Evolutionary conservation across 306 rosid species (phyloP).

Genomic region (Luffa acutangula): DNA sequence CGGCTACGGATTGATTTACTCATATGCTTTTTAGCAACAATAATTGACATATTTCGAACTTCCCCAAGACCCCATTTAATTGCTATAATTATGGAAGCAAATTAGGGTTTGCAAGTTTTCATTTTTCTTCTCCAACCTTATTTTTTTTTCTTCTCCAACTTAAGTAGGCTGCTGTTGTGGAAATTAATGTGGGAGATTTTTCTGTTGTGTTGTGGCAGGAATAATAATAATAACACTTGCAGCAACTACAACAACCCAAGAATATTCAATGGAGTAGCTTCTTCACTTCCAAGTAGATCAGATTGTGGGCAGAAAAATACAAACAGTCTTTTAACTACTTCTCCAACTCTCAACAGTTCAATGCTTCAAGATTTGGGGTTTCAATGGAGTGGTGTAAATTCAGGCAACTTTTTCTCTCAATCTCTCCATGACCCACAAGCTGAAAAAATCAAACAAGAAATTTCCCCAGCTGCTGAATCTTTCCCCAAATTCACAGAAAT

Average conservation of each 20-base stretch:
- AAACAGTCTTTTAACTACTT: slow-evolving; percentile 3
- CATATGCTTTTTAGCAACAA: background rate
- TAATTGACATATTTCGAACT: background rate
- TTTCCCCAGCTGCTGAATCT: slow-evolving; percentile 16
- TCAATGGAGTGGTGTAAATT: slow-evolving; percentile 9
- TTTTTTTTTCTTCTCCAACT: background rate
- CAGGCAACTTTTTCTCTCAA: slow-evolving; percentile 18
- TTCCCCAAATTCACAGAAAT: slow-evolving; percentile 52
- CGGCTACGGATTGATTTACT: background rate
- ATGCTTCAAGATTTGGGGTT: slow-evolving; percentile 38
- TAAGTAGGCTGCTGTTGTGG: background rate
- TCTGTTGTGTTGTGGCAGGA: background rate
- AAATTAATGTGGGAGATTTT: background rate
- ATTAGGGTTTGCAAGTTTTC: background rate
- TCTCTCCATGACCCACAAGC: slow-evolving; percentile 8
- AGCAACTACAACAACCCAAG: background rate
- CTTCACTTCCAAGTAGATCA: background rate
- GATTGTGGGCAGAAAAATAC: slow-evolving; percentile 21
- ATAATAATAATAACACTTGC: background rate
- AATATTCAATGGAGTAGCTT: background rate
- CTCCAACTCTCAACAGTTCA: slow-evolving; percentile 12
- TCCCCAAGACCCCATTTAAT: background rate
- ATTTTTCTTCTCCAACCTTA: background rate
- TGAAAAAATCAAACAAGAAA: slow-evolving; percentile 36
- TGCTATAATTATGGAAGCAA: background rate